Evolutionary conservation across 1,284 basidiomycete genomes (phyloP), one percentile per base, ranked within the genome.

Genomic region (Boletus sp.): DNA sequence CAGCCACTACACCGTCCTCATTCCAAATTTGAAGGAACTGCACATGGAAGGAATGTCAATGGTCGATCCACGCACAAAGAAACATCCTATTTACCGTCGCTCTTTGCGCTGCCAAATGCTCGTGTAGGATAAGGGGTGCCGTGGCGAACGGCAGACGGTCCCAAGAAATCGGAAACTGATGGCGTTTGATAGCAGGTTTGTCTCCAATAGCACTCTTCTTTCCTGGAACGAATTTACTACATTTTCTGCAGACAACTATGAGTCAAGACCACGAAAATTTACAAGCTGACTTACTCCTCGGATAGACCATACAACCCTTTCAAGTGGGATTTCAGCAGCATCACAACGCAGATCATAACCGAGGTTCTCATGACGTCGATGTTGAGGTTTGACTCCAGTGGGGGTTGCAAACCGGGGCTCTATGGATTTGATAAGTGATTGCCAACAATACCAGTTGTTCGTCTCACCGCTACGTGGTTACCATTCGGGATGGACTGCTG

Each of bases 171-270:
- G 84, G 78, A 37, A 78, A 76, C 13, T 87, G 84, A 64, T 86
- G 79, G 20, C 84, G 82, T 62, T 83, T 84, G 5, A 78, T 72
- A 2, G 86, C 88, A n/a, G 90, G 81, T 68, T 86, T 89, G 71
- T 97, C 94, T 1, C 93, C 94, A 4, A 88, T 68, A 0, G 88
- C 83, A 54, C 85, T 91, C 74, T 96, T 96, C 80, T 96, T 96
- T 24, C 90, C 90, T 4, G 86, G 73, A 3, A 86, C 80, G 67
- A 91, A 94, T 73, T 94, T 95, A 42, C 83, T 80, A 66, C 92
- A 92, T 89, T 96, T 96, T 53, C 93, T 96, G 61, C 24, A 42
- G 8, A 39, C 13, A 27, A 24, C 29, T 18, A 7, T 57, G 27
- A 60, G 43, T 58, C 53, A 55, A 16, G n/a, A 53, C 37, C 5